Evolutionary conservation across 1,139 yeast species (phyloP).

Genomic region (Blastobotrys persicus): DNA sequence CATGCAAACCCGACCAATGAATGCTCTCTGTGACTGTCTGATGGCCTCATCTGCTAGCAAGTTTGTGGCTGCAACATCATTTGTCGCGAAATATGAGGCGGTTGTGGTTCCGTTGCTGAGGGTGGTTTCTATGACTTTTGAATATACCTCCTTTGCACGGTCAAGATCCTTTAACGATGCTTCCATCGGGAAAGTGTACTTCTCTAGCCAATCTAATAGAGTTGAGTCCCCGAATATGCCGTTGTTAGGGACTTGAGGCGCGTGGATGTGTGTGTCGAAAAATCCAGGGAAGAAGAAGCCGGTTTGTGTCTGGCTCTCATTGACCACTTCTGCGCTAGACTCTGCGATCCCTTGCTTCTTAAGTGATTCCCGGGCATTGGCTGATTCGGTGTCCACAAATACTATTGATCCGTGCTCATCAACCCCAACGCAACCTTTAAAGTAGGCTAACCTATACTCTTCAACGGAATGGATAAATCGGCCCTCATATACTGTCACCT

Average conservation of each 20-base stretch:
- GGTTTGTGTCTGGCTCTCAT: constrained; percentile 11
- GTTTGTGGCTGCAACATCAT: constrained; percentile 72
- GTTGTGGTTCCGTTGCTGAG: constrained; percentile 82
- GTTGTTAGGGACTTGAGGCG: constrained; percentile 92
- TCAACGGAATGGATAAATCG: constrained; percentile 56
- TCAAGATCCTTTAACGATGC: constrained; percentile 50
- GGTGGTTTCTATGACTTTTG: constrained; percentile 63
- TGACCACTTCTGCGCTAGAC: constrained; percentile 13
- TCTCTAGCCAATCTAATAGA: constrained; percentile 80
- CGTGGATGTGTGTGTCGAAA: constrained; percentile 93
- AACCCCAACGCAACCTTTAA: constrained; percentile 57
- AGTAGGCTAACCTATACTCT: constrained; percentile 48
- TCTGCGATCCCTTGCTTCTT: constrained; percentile 23
- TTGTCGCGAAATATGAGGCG: constrained; percentile 87
- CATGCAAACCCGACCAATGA: constrained; percentile 96
- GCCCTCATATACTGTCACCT: constrained; percentile 45
- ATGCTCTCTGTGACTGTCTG: constrained; percentile 74
- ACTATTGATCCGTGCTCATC: constrained; percentile 47
- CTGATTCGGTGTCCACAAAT: constrained; percentile 37
- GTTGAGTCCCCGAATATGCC: constrained; percentile 89
- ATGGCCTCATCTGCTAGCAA: constrained; percentile 71
- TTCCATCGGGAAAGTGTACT: constrained; percentile 88
- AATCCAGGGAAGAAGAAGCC: constrained; percentile 86
- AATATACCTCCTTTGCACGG: constrained; percentile 60
- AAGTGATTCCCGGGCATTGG: constrained; percentile 20